phyloP scores from a whole-genome alignment of 129 eudicot genomes.

The Calendula officinalis region DNA sequence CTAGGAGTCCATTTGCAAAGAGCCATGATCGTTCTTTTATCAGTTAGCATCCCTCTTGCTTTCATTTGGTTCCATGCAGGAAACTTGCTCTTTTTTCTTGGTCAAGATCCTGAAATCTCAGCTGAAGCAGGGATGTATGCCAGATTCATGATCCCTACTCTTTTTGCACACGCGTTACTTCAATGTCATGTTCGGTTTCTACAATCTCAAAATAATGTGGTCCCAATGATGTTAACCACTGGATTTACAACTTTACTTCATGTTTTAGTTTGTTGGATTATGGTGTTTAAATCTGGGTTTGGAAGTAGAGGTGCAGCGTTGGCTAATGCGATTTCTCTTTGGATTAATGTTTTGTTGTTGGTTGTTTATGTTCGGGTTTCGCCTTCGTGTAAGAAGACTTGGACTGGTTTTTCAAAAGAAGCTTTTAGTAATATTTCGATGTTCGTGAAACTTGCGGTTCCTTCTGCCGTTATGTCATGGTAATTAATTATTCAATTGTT shows the following conservation, averaged over 20 bases:
- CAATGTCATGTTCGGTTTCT: constrained; percentile 67
- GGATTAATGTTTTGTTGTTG: constrained; percentile 55
- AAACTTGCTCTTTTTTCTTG: constrained; percentile 41
- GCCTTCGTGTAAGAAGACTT: constrained; percentile 52
- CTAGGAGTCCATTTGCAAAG: constrained; percentile 66
- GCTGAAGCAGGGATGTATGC: constrained; percentile 62
- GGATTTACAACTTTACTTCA: constrained; percentile 55
- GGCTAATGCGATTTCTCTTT: constrained; percentile 63
- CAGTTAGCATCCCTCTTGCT: constrained; percentile 58
- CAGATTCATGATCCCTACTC: constrained; percentile 56
- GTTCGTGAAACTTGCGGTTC: constrained; percentile 60
- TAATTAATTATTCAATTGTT: constrained; percentile 30
- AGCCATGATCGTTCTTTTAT: constrained; percentile 59
- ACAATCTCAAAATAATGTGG: constrained; percentile 60
- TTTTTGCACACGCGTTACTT: constrained; percentile 57
- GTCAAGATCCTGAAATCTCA: constrained; percentile 65
- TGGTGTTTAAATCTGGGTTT: constrained; percentile 57
- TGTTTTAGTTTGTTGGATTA: constrained; percentile 50
- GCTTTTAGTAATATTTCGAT: constrained; percentile 40
- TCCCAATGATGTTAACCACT: constrained; percentile 64
- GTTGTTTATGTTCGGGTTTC: constrained; percentile 52
- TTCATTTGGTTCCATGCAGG: constrained; percentile 59
- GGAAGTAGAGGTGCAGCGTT: constrained; percentile 72
- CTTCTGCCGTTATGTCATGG: constrained; percentile 79
- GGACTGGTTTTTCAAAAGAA: constrained; percentile 68